phyloP scores from a whole-genome alignment of 495 filamentous ascomycete genomes.

The Tuber aestivum region DNA sequence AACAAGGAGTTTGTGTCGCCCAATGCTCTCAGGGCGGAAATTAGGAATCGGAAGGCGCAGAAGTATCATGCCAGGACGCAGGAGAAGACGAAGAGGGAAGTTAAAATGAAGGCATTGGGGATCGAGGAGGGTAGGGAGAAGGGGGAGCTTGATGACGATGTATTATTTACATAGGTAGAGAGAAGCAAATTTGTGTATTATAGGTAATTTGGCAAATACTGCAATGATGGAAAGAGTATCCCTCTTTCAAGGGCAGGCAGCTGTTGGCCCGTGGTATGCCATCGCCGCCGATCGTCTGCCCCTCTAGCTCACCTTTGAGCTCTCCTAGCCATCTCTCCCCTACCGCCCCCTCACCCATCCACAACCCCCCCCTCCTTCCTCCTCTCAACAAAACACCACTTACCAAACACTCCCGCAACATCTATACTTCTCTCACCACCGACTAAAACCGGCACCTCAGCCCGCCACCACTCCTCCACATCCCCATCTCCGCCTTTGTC shows the following conservation, averaged over 20 bases:
- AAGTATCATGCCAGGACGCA: conserved; percentile 69
- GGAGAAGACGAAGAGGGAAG: conserved; percentile 61
- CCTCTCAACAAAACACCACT: neutral
- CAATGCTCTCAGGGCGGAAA: conserved; percentile 81
- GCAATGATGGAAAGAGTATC: neutral
- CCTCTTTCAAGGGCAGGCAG: neutral
- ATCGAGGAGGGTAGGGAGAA: conserved; percentile 61
- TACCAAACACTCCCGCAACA: conserved; percentile 1
- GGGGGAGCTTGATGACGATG: conserved; percentile 70
- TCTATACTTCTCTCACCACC: neutral
- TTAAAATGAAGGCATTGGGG: conserved; percentile 70
- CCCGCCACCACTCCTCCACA: conserved; percentile 1
- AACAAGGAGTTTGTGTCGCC: conserved; percentile 97
- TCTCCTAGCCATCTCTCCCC: neutral
- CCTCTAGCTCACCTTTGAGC: neutral
- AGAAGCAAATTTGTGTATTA: neutral
- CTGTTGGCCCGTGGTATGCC: neutral
- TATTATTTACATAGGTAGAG: conserved; percentile 64
- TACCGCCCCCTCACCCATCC: neutral
- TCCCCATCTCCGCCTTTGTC: neutral
- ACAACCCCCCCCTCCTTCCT: neutral
- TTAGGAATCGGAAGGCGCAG: conserved; percentile 66
- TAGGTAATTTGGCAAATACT: neutral
- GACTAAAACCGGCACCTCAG: neutral
- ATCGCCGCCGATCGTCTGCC: neutral